These are phyloP conservation scores for Daldinia bambusicola DNA, from an alignment of 495 filamentous ascomycete species.

Conservation along the genomic window DNA sequence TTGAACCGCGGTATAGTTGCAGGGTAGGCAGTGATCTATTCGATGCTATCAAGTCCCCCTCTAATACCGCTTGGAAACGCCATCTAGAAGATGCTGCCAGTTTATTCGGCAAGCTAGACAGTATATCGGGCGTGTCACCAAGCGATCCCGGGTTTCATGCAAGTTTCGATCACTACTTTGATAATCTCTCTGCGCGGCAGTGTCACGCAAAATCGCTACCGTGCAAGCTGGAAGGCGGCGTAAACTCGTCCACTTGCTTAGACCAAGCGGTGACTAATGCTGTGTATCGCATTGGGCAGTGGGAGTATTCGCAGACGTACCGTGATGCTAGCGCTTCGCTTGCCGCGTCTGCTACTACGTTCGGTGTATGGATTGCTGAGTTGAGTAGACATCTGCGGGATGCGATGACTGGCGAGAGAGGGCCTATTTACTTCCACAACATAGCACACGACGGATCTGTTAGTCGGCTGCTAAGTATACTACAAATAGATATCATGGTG, in stretches of 20 bases:
- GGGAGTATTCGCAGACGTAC: constrained; percentile 76
- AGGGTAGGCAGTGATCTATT: constrained; percentile 56
- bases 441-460: constrained; percentile 77
- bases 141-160: constrained; percentile 67
- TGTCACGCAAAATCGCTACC: constrained; percentile 73
- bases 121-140: constrained; percentile 66
- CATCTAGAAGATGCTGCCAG: constrained; percentile 65
- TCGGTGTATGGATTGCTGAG: constrained; percentile 73
- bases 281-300: constrained; percentile 75
- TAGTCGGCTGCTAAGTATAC: constrained; percentile 66
- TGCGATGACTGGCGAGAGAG: constrained; percentile 49
- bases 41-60: constrained; percentile 58
- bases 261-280: constrained; percentile 63
- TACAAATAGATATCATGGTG: constrained; percentile 74
- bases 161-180: constrained; percentile 77
- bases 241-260: constrained; percentile 60
- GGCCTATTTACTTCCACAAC: constrained; percentile 69
- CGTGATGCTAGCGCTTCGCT: constrained; percentile 68
- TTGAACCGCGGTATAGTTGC: constrained; percentile 73
- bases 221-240: constrained; percentile 58
- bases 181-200: constrained; percentile 74
- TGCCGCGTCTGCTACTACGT: constrained; percentile 60
- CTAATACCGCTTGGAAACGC: constrained; percentile 60
- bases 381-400: constrained; percentile 67
- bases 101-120: constrained; percentile 65